Base-by-base conservation (phyloP, 768 basidiomycete species). In the Rhizopogon roseolus region DNA sequence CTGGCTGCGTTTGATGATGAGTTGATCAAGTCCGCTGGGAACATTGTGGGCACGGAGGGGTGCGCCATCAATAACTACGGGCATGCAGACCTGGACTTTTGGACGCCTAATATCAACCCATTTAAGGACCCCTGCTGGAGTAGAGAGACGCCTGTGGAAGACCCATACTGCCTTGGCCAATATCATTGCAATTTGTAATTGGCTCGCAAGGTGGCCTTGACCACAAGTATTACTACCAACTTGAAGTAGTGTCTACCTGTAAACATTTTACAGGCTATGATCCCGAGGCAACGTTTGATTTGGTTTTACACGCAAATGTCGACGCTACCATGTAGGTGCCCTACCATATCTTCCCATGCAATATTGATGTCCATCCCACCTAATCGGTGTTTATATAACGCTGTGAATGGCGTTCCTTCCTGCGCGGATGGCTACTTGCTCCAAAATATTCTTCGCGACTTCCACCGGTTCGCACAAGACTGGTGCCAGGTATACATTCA, bases 41-140 rank as follows among this genome's bases (percentile, higher is more conserved):
- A 73, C 4, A 66, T 81, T 34, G 73, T 82, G 62, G 80, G 81
- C 51, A 82, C 75, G 0, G 81, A 84, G 60, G 79, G 77, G 1
- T 74, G 82, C 11, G 80, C 81, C 3, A 82, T 81, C 71, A 80
- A 79, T 64, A 84, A 83, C 49, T 69, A 64, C 28, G 76, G 74
- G 10, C 72, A 74, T 10, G 78, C 81, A 3, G 82, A 81, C 0
- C 64, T 82, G 32, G 79, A 81, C 62, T 82, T 73, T 62, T 83
- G 76, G 62, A 81, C 82, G 0, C 82, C 81, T 5, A 83, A 83
- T 55, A 66, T 70, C 38, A 67, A 66, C 54, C 64, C 81, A 0
- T 83, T 83, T 73, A 81, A 76, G 53, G 82, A 84, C 56, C 81
- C 82, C 41, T 80, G 81, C 11, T 83, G 82, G 81, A 81, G 81